Percentiles rank a stretch among this genome's conserved stretches.
phyloP scores from a whole-genome alignment of 345 rosid genomes.

The Isatis tinctoria region DNA sequence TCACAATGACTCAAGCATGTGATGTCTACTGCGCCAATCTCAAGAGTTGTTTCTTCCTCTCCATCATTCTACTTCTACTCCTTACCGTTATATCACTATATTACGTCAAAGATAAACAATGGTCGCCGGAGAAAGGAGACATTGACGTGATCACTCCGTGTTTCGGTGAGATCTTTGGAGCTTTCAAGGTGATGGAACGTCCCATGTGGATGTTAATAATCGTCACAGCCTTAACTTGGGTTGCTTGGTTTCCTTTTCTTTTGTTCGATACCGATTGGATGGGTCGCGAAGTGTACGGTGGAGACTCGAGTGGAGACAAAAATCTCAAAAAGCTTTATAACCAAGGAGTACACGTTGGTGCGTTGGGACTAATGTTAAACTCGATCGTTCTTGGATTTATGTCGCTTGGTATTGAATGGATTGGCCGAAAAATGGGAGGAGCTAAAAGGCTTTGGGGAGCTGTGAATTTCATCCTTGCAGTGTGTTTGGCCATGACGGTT shows the following conservation, averaged over 20 bases:
- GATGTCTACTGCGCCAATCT: conserved; percentile 77
- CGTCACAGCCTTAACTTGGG: conserved; percentile 74
- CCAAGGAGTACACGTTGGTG: conserved; percentile 60
- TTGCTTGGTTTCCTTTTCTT: conserved; percentile 78
- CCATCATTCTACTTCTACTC: conserved; percentile 41
- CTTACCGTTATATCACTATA: conserved; percentile 38
- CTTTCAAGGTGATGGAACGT: conserved; percentile 42
- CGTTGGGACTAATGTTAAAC: conserved; percentile 67
- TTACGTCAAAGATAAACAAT: conserved; percentile 43
- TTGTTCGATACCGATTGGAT: conserved; percentile 83
- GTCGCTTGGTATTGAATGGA: conserved; percentile 45
- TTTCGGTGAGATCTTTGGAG: conserved; percentile 37
- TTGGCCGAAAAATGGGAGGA: conserved; percentile 38
- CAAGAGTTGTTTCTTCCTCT: conserved; percentile 67
- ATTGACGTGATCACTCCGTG: neutral
- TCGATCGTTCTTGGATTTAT: conserved; percentile 54
- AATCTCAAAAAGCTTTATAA: conserved; percentile 36
- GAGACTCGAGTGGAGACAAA: conserved; percentile 35
- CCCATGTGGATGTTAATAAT: conserved; percentile 65
- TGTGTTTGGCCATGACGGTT: conserved; percentile 47
- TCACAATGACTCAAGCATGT: conserved; percentile 61
- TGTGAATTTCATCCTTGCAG: conserved; percentile 53
- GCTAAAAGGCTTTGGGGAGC: conserved; percentile 59
- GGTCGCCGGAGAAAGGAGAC: neutral
- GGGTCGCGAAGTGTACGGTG: conserved; percentile 85